phyloP scores from a whole-genome alignment of 768 basidiomycete genomes.

The Exsudoporus frostii region DNA sequence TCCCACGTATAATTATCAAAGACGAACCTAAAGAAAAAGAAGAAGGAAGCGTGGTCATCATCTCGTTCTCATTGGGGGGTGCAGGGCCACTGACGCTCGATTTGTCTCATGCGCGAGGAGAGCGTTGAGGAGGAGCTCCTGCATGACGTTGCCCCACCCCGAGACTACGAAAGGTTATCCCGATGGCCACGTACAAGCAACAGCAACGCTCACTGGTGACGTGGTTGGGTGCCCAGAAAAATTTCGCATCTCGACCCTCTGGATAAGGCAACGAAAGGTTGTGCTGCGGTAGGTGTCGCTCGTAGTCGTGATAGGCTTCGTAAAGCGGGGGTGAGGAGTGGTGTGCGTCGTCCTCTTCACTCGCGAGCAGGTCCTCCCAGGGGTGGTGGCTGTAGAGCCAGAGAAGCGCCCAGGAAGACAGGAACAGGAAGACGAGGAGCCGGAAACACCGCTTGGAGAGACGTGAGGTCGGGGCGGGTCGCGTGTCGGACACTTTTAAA shows the following conservation, averaged over 20 bases:
- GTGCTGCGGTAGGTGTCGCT: conserved; percentile 47
- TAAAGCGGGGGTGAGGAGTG: conserved; percentile 44
- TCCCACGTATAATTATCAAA: conserved; percentile 62
- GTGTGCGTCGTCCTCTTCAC: neutral
- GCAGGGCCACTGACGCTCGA: conserved; percentile 42
- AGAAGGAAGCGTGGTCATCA: neutral
- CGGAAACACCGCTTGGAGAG: conserved; percentile 10
- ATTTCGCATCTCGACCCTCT: conserved; percentile 40
- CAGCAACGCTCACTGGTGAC: conserved; percentile 32
- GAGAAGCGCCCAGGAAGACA: conserved; percentile 13
- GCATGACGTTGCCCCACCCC: conserved; percentile 63
- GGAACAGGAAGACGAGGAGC: conserved; percentile 8
- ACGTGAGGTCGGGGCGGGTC: neutral
- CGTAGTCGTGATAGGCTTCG: conserved; percentile 40
- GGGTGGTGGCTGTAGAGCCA: conserved; percentile 11
- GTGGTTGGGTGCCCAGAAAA: conserved; percentile 50
- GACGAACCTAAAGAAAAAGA: conserved; percentile 39
- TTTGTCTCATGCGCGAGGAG: conserved; percentile 46
- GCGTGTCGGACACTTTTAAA: conserved; percentile 8
- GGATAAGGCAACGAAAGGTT: conserved; percentile 36
- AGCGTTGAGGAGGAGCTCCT: conserved; percentile 53
- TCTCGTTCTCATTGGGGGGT: neutral
- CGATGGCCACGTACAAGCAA: too few relatives aligned
- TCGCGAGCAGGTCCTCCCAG: neutral
- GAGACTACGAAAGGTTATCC: conserved; percentile 32